Evolutionary conservation across 495 filamentous ascomycete species (phyloP), one percentile per base, ranked within the genome.

Genomic region (Lepraria neglecta): DNA sequence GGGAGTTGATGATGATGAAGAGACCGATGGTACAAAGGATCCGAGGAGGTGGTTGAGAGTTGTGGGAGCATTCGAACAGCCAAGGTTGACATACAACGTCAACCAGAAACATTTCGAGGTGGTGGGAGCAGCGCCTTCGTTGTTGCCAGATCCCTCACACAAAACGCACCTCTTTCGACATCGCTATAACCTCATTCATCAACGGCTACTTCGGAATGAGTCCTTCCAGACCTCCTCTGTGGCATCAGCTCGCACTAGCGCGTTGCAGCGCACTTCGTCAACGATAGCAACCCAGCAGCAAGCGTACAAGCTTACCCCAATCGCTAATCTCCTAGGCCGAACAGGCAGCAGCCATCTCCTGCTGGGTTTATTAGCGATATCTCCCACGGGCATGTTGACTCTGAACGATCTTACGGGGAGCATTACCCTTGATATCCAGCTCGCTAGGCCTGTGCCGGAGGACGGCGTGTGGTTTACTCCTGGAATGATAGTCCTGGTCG

Each of bases 401-500:
- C 84, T 98, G 33, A 86, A 82, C 56, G 94, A 98, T 67, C 72
- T 89, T 33, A 92, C 92, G 2, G 94, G 92, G 30, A 90, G 87
- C 55, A 95, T 97, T 64, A 76, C 82, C 11, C 78, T 98, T 17
- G 90, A 97, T 65, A 73, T 97, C 19, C 83, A 84, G 19, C 87
- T 94, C 67, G 90, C 91, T 0, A 82, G 83, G 24, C 81, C 87
- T 43, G 85, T 96, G 61, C 92, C 91, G 1, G 84, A 89, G 63
- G 85, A 95, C 65, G 91, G 88, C 19, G 87, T 87, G 7, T 97
- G 90, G 87, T 95, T 96, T 68, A 82, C 84, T 0, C 92, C 94
- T 0, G 94, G 94, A 2, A 96, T 96, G 90, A 90, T 98, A 60
- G 87, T 97, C 3, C 78, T 97, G 31, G 83, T 97, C 7, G 95